Evolutionary conservation across 768 basidiomycete genomes (phyloP).

Genomic region (Leccinum olivaceopallidum): DNA sequence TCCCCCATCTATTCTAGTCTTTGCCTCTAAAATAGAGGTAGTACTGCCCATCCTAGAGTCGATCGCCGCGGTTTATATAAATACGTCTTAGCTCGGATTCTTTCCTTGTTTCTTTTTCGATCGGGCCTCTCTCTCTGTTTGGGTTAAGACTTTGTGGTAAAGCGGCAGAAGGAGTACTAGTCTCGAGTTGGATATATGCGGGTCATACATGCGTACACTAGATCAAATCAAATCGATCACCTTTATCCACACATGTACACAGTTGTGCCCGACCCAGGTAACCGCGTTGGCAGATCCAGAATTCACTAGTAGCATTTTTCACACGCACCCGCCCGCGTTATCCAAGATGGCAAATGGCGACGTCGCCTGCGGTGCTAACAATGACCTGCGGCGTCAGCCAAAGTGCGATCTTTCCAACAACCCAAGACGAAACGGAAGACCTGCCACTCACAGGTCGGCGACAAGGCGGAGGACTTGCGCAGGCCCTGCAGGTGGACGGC

Average conservation of each 20-base stretch:
- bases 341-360: slow-evolving; percentile 30
- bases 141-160: not conserved
- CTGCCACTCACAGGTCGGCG: slow-evolving; percentile 24
- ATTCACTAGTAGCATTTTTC: not conserved
- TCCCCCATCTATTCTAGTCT: slow-evolving; percentile 14
- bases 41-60: slow-evolving; percentile 27
- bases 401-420: not conserved
- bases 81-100: not conserved
- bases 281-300: not conserved
- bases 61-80: slow-evolving; percentile 1
- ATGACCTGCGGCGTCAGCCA: slow-evolving; percentile 5
- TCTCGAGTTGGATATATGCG: slow-evolving; percentile 1
- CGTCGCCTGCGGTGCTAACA: slow-evolving; percentile 24
- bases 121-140: not conserved
- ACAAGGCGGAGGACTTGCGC: slow-evolving; percentile 21
- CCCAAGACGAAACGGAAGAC: not conserved
- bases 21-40: slow-evolving; percentile 27
- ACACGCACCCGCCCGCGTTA: slow-evolving; percentile 20
- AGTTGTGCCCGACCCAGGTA: not conserved
- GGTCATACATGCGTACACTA: not conserved
- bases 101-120: not conserved
- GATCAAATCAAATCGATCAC: not conserved
- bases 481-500: slow-evolving; percentile 13
- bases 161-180: not conserved
- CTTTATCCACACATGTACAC: not conserved